Conservation (phyloP, 2,329 filamentous ascomycete genomes). For the Nemania bipapillata region DNA sequence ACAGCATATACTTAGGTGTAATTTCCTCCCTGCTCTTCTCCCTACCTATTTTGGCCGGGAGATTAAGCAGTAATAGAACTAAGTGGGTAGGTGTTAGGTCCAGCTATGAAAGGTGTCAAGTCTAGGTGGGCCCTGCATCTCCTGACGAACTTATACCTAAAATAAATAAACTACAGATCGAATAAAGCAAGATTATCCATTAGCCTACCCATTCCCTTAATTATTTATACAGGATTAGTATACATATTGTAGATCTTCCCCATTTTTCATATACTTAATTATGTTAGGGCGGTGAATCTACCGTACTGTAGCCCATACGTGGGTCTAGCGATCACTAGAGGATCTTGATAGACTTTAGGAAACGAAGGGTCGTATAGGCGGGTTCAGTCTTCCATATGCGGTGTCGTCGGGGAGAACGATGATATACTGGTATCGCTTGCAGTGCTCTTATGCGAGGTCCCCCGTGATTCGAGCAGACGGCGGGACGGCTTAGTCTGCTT, state of each 20-base stretch:
- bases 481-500: constrained; percentile 4
- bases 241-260: not conserved
- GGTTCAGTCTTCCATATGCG: not conserved
- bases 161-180: not conserved
- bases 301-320: not conserved
- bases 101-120: too few species aligned
- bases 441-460: not conserved
- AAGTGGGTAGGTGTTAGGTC: too few species aligned
- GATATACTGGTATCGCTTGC: not conserved
- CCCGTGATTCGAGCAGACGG: not conserved
- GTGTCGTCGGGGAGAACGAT: not conserved
- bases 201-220: not conserved
- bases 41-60: too few species aligned
- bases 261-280: not conserved
- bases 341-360: not conserved
- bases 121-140: too few species aligned
- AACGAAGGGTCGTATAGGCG: not conserved
- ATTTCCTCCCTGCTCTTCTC: too few species aligned
- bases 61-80: too few species aligned
- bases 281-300: not conserved
- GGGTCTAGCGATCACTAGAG: not conserved
- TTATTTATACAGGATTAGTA: too few species aligned
- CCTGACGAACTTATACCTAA: too few species aligned
- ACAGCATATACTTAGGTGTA: too few species aligned
- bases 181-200: not conserved